Percentiles rank a stretch among this genome's conserved stretches.
These are phyloP conservation scores for Trapa incisa DNA, from an alignment of 345 rosid species.

Conservation along the genomic window DNA sequence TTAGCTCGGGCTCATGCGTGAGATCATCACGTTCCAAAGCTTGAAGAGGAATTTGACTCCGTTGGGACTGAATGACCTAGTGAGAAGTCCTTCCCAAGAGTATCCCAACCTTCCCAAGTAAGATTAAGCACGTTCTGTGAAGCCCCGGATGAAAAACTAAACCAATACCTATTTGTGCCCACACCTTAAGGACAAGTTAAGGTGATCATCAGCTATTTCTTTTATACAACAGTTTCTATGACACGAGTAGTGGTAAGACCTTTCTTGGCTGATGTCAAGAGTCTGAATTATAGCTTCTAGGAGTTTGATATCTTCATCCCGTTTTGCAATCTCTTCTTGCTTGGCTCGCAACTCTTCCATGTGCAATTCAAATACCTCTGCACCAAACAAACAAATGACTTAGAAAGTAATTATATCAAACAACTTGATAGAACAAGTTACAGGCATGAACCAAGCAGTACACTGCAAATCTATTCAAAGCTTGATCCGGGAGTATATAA, in stretches of 20 bases:
- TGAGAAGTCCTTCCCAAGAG: not conserved
- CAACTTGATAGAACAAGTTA: not conserved
- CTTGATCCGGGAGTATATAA: not conserved
- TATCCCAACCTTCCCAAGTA: not conserved
- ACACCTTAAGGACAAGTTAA: not conserved
- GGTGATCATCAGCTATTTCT: not conserved
- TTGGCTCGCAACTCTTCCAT: conserved; percentile 79
- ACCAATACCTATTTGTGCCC: not conserved
- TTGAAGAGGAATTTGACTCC: too few relatives aligned
- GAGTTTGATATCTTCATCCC: conserved; percentile 77
- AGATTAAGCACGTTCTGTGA: not conserved
- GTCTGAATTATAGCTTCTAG: conserved; percentile 76
- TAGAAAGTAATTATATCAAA: not conserved
- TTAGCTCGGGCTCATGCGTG: too few relatives aligned
- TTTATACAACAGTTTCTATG: not conserved
- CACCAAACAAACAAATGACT: conserved; percentile 7
- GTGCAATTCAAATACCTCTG: conserved; percentile 92
- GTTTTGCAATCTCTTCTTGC: conserved; percentile 79
- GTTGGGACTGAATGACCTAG: too few relatives aligned
- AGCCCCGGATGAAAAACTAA: not conserved
- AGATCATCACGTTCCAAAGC: too few relatives aligned
- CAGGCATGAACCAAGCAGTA: not conserved
- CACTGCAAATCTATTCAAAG: not conserved
- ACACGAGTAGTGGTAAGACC: not conserved
- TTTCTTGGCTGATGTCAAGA: conserved; percentile 10